A percentile compares a stretch with the other conserved stretches of the same genome.
These are phyloP conservation scores for Pholiota molesta DNA, from an alignment of 768 basidiomycete species.

Conservation along the genomic window DNA sequence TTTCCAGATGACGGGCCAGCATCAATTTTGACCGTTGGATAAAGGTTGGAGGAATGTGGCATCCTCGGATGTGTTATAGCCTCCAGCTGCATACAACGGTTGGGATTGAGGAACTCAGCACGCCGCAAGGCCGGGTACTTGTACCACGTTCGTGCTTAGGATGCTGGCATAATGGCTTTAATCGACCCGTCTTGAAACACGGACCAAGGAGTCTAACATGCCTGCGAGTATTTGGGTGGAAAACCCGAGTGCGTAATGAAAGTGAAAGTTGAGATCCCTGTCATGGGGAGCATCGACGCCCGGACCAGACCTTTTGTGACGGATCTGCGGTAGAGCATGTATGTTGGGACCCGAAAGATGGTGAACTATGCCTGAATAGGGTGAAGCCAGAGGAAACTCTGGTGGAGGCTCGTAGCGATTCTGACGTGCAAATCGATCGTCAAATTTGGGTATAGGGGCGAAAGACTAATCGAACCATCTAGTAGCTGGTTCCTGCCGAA, in stretches of 20 bases:
- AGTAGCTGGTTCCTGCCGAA: conserved; percentile 93
- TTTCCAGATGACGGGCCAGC: conserved; percentile 65
- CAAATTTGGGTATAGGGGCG: conserved; percentile 95
- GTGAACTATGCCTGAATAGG: conserved; percentile 89
- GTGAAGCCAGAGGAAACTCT: conserved; percentile 96
- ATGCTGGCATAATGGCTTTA: conserved; percentile 81
- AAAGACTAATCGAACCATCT: conserved; percentile 96
- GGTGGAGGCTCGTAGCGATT: conserved; percentile 95
- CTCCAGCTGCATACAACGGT: conserved; percentile 52
- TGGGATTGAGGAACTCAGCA: conserved; percentile 68
- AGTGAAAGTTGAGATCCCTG: conserved; percentile 69
- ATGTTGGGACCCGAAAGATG: conserved; percentile 91
- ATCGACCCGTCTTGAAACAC: conserved; percentile 84
- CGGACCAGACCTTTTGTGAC: conserved; percentile 73
- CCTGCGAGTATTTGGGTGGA: conserved; percentile 78
- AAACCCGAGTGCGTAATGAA: conserved; percentile 73
- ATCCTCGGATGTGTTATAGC: conserved; percentile 71
- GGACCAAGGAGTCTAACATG: conserved; percentile 88
- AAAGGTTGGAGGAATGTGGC: conserved; percentile 65
- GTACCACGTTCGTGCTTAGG: conserved; percentile 63
- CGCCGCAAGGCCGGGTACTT: conserved; percentile 54
- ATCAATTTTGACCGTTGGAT: conserved; percentile 64
- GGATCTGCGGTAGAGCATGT: conserved; percentile 80
- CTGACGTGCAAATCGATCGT: conserved; percentile 97
- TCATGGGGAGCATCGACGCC: conserved; percentile 74